phyloP scores from a whole-genome alignment of 768 basidiomycete species.

The Roridomyces roridus region DNA sequence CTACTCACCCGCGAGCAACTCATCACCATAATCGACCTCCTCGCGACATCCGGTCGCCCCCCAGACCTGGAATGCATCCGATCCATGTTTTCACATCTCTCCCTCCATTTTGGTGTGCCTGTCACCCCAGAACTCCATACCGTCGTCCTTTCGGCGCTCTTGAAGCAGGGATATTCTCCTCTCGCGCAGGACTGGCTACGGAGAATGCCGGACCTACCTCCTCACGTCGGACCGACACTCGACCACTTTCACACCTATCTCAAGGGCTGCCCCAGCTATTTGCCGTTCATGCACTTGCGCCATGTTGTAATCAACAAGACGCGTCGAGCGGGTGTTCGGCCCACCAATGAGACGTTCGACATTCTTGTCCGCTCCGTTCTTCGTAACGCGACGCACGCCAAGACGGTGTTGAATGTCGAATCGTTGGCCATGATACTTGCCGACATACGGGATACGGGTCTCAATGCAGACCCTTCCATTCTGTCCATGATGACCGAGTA shows the following conservation, averaged over 20 bases:
- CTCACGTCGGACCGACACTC: conserved; percentile 50
- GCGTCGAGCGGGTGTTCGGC: conserved; percentile 33
- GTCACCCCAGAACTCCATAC: conserved; percentile 55
- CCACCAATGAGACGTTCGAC: conserved; percentile 52
- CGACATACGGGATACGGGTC: conserved; percentile 50
- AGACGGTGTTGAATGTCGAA: conserved; percentile 34
- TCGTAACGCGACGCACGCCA: conserved; percentile 34
- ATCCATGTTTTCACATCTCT: conserved; percentile 57
- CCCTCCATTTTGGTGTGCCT: conserved; percentile 49
- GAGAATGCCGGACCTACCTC: conserved; percentile 58
- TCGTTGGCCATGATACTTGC: conserved; percentile 49
- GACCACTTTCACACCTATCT: conserved; percentile 64
- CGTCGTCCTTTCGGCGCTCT: conserved; percentile 54
- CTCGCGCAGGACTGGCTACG: conserved; percentile 57
- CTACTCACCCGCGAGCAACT: conserved; percentile 40
- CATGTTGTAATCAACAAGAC: conserved; percentile 41
- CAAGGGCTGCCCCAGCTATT: conserved; percentile 40
- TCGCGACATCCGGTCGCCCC: conserved; percentile 58
- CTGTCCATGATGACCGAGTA: conserved; percentile 46
- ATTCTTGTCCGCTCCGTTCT: conserved; percentile 54
- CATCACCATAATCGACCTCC: conserved; percentile 45
- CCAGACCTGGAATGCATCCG: conserved; percentile 62
- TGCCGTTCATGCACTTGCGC: conserved; percentile 39
- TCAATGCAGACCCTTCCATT: conserved; percentile 51
- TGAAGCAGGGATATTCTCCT: conserved; percentile 47